A percentile compares a stretch with the other conserved stretches of the same genome.
Evolutionary conservation across 495 filamentous ascomycete genomes (phyloP).

Genomic region (Talaromyces borbonicus): DNA sequence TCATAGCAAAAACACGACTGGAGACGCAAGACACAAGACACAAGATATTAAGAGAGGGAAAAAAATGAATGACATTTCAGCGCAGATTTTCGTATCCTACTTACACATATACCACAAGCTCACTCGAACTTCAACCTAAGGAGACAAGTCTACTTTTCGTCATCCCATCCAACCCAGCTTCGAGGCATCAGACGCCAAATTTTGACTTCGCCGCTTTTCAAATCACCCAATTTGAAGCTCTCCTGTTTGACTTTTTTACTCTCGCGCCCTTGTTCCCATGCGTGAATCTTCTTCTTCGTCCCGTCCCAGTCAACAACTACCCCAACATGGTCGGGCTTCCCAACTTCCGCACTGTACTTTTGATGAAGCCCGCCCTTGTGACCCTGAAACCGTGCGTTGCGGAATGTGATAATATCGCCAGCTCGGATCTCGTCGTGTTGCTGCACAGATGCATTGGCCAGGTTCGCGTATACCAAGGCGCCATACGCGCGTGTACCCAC

Average conservation of each 20-base stretch:
- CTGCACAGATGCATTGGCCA: constrained; percentile 83
- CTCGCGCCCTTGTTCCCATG: constrained; percentile 92
- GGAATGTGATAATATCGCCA: constrained; percentile 86
- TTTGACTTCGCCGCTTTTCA: constrained; percentile 90
- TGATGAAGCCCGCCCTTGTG: constrained; percentile 91
- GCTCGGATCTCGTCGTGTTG: constrained; percentile 91
- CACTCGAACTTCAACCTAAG: neutral
- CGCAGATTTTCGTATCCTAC: too few relatives aligned
- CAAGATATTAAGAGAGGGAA: neutral
- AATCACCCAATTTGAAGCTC: constrained; percentile 84
- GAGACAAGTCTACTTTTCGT: constrained; percentile 11
- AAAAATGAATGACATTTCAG: too few relatives aligned
- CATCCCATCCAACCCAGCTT: constrained; percentile 85
- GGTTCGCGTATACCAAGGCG: constrained; percentile 82
- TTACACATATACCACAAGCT: too few relatives aligned
- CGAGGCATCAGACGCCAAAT: constrained; percentile 94
- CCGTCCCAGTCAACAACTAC: constrained; percentile 99
- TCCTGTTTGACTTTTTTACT: constrained; percentile 90
- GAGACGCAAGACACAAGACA: too few relatives aligned
- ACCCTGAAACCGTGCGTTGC: constrained; percentile 91
- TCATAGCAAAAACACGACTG: too few relatives aligned
- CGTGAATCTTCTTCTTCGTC: constrained; percentile 93
- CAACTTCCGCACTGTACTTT: constrained; percentile 84
- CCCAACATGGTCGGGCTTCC: constrained; percentile 86
- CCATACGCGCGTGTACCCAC: constrained; percentile 84